Conservation (phyloP, 1,284 basidiomycete genomes). For the Heterobasidion parviporum region DNA sequence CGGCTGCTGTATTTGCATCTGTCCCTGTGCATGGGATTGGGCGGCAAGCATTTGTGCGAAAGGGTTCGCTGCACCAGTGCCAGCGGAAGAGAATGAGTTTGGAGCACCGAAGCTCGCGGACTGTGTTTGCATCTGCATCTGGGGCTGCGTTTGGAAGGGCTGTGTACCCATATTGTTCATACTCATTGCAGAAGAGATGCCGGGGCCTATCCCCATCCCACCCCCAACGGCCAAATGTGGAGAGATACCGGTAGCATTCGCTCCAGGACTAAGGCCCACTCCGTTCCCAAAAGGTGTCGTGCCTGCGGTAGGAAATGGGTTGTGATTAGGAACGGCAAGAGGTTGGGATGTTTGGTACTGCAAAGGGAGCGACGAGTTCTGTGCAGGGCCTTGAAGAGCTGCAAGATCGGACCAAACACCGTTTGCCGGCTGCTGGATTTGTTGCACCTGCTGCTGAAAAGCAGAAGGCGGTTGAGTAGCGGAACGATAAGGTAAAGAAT, state of each 20-base stretch:
- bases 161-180: conserved; percentile 2
- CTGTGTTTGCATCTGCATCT: conserved; percentile 6
- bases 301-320: neutral
- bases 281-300: neutral
- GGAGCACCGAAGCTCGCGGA: conserved; percentile 12
- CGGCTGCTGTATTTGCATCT: conserved; percentile 2
- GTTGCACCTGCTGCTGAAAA: conserved; percentile 1
- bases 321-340: conserved; percentile 6
- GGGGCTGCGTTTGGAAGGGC: conserved; percentile 8
- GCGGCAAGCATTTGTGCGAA: conserved; percentile 12
- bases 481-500: conserved; percentile 2
- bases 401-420: conserved; percentile 42
- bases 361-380: conserved; percentile 42
- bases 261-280: neutral
- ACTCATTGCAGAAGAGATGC: neutral
- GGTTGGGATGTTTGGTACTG: conserved; percentile 30
- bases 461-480: conserved; percentile 7
- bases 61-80: conserved; percentile 6
- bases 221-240: no score
- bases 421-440: conserved; percentile 6
- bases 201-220: neutral
- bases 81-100: neutral
- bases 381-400: conserved; percentile 32
- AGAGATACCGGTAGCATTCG: neutral
- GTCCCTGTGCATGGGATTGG: conserved; percentile 5